Conservation (phyloP, 2,329 filamentous ascomycete genomes). For the Diplodia seriata region DNA sequence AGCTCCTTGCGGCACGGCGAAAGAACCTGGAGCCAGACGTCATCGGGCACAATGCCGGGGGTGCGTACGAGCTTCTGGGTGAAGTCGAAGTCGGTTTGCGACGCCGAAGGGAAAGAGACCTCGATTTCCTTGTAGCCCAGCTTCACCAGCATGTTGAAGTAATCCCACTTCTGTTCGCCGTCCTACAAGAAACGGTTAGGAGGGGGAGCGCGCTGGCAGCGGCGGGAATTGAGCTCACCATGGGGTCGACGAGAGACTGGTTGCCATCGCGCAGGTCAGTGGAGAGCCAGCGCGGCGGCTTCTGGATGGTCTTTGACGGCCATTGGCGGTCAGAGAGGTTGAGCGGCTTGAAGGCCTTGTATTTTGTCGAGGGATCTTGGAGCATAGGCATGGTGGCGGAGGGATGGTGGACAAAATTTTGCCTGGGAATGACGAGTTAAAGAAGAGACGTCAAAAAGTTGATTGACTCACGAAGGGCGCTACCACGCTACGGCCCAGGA, state of each 20-base stretch:
- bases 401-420: constrained; percentile 1
- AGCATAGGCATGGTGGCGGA: constrained; percentile 59
- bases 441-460: constrained; percentile 28
- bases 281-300: constrained; percentile 88
- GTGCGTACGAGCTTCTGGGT: constrained; percentile 86
- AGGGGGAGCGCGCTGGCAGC: not conserved
- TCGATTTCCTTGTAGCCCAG: constrained; percentile 98
- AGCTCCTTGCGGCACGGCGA: constrained; percentile 91
- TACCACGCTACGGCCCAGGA: not conserved
- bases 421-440: constrained; percentile 21
- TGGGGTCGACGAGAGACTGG: constrained; percentile 90
- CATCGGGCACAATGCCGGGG: constrained; percentile 80
- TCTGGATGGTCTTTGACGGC: constrained; percentile 81
- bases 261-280: constrained; percentile 92
- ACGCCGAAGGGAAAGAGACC: constrained; percentile 92
- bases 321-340: constrained; percentile 77
- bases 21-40: constrained; percentile 90
- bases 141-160: constrained; percentile 92
- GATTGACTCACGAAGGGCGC: constrained; percentile 29
- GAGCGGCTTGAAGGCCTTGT: constrained; percentile 72
- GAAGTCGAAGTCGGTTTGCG: constrained; percentile 95
- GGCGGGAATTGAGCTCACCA: constrained; percentile 64
- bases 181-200: constrained; percentile 61
- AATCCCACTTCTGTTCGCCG: constrained; percentile 91
- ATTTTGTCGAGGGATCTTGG: constrained; percentile 78